These are phyloP conservation scores for Venturia carpophila DNA, from an alignment of 2,329 filamentous ascomycete genomes.

Conservation along the genomic window DNA sequence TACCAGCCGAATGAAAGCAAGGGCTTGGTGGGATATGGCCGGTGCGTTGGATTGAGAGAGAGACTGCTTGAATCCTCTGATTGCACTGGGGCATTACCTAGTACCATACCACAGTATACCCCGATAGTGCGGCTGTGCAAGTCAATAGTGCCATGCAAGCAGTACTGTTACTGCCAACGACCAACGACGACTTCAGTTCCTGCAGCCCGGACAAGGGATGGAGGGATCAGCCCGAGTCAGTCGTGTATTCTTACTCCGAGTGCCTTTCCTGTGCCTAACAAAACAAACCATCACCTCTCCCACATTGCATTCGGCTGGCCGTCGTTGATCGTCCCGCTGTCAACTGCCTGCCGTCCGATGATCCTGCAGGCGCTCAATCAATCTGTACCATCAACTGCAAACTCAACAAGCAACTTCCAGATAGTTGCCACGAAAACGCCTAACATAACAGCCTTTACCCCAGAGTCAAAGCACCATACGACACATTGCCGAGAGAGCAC, in stretches of 20 bases:
- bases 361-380: neutral
- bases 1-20: neutral
- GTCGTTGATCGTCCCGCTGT: conserved; percentile 3
- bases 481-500: neutral
- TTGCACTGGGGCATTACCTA: neutral
- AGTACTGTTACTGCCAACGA: neutral
- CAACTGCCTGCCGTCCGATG: neutral
- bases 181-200: conserved; percentile 6
- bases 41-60: neutral
- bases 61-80: neutral
- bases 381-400: neutral
- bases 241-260: neutral
- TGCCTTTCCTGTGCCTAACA: neutral
- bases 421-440: neutral
- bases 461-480: neutral
- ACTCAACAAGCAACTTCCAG: neutral
- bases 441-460: neutral
- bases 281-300: neutral
- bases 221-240: neutral
- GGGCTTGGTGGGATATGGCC: conserved; percentile 6
- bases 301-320: neutral
- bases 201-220: neutral
- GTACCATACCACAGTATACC: neutral
- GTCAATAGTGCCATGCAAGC: conserved; percentile 6
- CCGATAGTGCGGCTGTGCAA: neutral